A percentile compares a stretch with the other conserved stretches of the same genome.
phyloP scores from a whole-genome alignment of 2,329 filamentous ascomycete species.

The Talaromyces albobiverticillius region DNA sequence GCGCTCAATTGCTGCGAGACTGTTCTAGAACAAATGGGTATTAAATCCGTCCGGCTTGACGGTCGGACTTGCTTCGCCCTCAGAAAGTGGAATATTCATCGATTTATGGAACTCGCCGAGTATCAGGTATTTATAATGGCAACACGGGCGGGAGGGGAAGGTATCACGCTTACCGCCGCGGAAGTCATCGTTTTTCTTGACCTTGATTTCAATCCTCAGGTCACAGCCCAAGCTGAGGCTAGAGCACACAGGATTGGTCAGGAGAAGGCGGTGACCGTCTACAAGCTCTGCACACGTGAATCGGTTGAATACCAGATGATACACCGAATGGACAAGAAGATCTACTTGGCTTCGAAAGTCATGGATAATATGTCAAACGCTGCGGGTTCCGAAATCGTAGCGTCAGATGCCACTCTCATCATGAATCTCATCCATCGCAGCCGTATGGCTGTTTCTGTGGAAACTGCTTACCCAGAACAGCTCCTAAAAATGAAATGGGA shows the following conservation, averaged over 20 bases:
- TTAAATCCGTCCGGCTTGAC: constrained; percentile 44
- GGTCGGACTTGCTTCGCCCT: constrained; percentile 48
- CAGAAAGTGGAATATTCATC: constrained; percentile 51
- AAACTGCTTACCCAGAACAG: constrained; percentile 53
- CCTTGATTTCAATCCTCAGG: constrained; percentile 55
- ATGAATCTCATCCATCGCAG: constrained; percentile 45
- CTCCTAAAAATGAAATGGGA: constrained; percentile 56
- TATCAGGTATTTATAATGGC: constrained; percentile 57
- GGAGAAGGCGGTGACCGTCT: constrained; percentile 53
- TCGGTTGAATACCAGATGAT: constrained; percentile 61
- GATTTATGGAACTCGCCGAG: constrained; percentile 50
- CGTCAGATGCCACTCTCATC: background rate
- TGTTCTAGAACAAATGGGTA: constrained; percentile 47
- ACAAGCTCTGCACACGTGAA: constrained; percentile 56
- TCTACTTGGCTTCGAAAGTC: constrained; percentile 60
- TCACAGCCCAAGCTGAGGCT: constrained; percentile 54
- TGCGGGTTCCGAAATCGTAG: too few relatives aligned
- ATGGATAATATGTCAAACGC: constrained; percentile 44
- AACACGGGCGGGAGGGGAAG: constrained; percentile 54
- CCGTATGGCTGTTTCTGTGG: constrained; percentile 51
- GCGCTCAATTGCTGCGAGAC: constrained; percentile 54
- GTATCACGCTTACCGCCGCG: constrained; percentile 54
- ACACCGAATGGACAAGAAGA: constrained; percentile 58
- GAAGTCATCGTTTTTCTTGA: constrained; percentile 58
- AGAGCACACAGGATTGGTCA: constrained; percentile 56